These are phyloP conservation scores for Stephania japonica DNA, from an alignment of 164 flowering plant genomes.

Conservation along the genomic window DNA sequence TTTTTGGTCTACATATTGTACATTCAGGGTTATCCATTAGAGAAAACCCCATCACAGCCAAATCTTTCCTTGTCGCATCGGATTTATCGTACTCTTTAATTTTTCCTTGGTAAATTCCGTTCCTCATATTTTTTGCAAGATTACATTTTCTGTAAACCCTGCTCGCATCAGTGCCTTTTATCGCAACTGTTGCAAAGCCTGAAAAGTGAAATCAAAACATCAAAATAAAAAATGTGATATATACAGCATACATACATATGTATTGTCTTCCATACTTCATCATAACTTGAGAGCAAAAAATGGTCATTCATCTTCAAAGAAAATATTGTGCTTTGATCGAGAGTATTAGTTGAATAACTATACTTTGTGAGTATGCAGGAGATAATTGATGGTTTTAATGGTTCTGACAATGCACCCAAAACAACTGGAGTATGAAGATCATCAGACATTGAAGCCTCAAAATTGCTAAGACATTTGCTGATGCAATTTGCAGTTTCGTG, in stretches of 20 bases:
- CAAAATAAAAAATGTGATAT: too few relatives aligned
- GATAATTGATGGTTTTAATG: constrained; percentile 81
- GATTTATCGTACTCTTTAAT: constrained; percentile 76
- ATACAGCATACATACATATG: background rate
- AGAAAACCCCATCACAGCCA: constrained; percentile 72
- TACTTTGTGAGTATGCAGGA: constrained; percentile 88
- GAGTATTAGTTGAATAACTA: background rate
- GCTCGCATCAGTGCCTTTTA: constrained; percentile 83
- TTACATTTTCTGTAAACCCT: constrained; percentile 60
- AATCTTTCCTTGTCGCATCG: constrained; percentile 62
- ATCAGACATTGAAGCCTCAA: constrained; percentile 71
- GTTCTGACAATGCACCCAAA: constrained; percentile 78
- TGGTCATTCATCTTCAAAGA: too few relatives aligned
- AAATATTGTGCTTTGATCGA: too few relatives aligned
- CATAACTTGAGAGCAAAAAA: constrained; percentile 59
- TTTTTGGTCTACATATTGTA: constrained; percentile 87
- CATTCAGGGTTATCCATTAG: constrained; percentile 89
- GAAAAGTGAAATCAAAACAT: constrained; percentile 20
- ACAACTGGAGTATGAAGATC: constrained; percentile 83
- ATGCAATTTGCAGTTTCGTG: constrained; percentile 40
- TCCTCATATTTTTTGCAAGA: constrained; percentile 64
- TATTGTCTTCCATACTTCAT: constrained; percentile 42
- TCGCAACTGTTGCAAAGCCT: constrained; percentile 69
- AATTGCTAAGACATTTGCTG: constrained; percentile 41
- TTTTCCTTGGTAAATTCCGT: constrained; percentile 62